Evolutionary conservation across 441 rosid species (phyloP).

Genomic region (Metrosideros polymorpha): DNA sequence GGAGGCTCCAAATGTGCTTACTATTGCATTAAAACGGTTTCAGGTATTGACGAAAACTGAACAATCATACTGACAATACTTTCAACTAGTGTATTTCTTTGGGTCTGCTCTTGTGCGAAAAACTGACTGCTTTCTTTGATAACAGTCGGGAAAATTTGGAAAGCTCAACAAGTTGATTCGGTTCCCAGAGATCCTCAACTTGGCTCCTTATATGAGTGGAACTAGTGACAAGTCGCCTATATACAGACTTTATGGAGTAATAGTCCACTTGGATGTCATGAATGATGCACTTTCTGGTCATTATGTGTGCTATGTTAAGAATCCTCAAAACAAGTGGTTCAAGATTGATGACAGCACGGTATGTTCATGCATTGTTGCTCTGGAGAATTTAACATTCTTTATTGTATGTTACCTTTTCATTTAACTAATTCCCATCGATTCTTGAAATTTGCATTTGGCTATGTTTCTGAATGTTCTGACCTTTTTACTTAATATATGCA

Average conservation of each 20-base stretch:
- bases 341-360: constrained; percentile 87
- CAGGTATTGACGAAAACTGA: constrained; percentile 41
- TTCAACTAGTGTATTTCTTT: not conserved
- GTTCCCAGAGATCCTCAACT: constrained; percentile 78
- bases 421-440: not conserved
- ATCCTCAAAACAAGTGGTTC: constrained; percentile 82
- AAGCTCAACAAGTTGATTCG: constrained; percentile 77
- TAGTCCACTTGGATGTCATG: constrained; percentile 90
- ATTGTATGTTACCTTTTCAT: not conserved
- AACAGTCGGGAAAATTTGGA: constrained; percentile 91
- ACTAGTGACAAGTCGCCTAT: constrained; percentile 73
- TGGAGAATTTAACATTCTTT: not conserved
- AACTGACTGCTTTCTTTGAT: not conserved
- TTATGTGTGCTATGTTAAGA: constrained; percentile 78
- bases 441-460: not conserved
- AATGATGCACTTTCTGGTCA: constrained; percentile 96
- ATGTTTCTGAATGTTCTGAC: not conserved
- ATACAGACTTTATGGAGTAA: constrained; percentile 88
- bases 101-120: not conserved
- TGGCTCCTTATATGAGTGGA: constrained; percentile 88
- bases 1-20: constrained; percentile 95
- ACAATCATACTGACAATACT: not conserved
- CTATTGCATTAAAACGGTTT: constrained; percentile 89
- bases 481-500: not conserved
- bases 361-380: constrained; percentile 6